Percentiles rank a stretch among this genome's conserved stretches.
Evolutionary conservation across 2,329 filamentous ascomycete species (phyloP).

Genomic region (Colletotrichum gloeosporioides): DNA sequence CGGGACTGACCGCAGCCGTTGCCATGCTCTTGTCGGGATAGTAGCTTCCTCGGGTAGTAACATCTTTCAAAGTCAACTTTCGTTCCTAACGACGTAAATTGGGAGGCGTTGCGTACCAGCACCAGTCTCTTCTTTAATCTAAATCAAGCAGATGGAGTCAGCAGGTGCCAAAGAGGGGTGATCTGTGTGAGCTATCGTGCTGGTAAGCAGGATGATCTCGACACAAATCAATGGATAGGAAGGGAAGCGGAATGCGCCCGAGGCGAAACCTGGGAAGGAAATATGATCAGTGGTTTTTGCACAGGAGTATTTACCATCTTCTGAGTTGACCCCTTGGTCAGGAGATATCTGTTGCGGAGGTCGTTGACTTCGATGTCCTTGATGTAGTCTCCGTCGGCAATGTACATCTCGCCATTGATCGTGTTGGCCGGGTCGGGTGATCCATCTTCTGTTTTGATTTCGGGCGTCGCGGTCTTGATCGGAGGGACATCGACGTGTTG

Average conservation of each 20-base stretch:
- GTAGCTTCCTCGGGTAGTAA: constrained; percentile 96
- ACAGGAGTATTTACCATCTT: constrained; percentile 95
- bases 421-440: constrained; percentile 49
- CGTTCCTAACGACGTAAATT: constrained; percentile 53
- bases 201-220: constrained; percentile 74
- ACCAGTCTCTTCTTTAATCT: constrained; percentile 99
- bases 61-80: constrained; percentile 78
- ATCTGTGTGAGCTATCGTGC: constrained; percentile 67
- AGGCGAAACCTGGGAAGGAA: constrained; percentile 19
- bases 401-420: constrained; percentile 88
- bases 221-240: constrained; percentile 47
- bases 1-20: constrained; percentile 83
- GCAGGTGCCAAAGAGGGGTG: constrained; percentile 84
- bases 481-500: constrained; percentile 91
- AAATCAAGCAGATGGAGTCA: constrained; percentile 88
- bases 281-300: constrained; percentile 38
- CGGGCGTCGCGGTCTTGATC: constrained; percentile 66
- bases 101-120: constrained; percentile 85
- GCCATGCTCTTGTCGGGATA: constrained; percentile 98
- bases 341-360: constrained; percentile 91
- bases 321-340: constrained; percentile 96
- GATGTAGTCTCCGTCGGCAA: constrained; percentile 96
- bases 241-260: constrained; percentile 12
- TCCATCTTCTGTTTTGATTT: constrained; percentile 44
- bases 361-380: constrained; percentile 99